Evolutionary conservation across 2,329 filamentous ascomycete genomes (phyloP).

Genomic region (Cladosporium austrohemisphaericum): DNA sequence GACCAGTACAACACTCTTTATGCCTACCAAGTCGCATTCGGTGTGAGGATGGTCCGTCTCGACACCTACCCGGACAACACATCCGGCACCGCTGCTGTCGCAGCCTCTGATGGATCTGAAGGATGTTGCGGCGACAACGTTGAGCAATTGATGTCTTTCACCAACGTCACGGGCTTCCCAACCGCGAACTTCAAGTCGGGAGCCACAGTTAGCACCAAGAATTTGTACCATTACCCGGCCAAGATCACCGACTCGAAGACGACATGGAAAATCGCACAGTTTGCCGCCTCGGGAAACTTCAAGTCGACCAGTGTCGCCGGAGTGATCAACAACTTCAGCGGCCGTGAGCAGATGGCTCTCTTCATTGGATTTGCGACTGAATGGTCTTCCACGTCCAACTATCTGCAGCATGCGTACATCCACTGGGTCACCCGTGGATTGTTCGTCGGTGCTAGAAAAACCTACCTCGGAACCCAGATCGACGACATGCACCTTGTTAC

Average conservation of each 20-base stretch:
- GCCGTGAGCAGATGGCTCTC: conserved; percentile 60
- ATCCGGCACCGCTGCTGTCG: conserved; percentile 32
- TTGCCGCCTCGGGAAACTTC: conserved; percentile 45
- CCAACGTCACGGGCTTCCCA: conserved; percentile 51
- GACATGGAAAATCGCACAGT: conserved; percentile 54
- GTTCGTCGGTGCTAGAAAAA: conserved; percentile 54
- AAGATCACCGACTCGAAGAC: conserved; percentile 51
- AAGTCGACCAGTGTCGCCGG: conserved; percentile 47
- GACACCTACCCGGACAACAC: conserved; percentile 55
- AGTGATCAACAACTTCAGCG: conserved; percentile 56
- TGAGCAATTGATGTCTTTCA: conserved; percentile 53
- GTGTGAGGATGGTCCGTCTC: conserved; percentile 58
- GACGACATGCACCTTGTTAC: conserved; percentile 60
- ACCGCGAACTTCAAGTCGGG: conserved; percentile 52
- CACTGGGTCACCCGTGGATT: conserved; percentile 59
- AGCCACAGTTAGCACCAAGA: conserved; percentile 46
- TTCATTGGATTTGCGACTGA: conserved; percentile 53
- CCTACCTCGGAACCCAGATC: conserved; percentile 55
- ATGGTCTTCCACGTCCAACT: conserved; percentile 54
- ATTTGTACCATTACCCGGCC: conserved; percentile 59
- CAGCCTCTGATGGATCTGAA: conserved; percentile 33
- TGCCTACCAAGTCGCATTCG: conserved; percentile 55
- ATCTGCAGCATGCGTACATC: conserved; percentile 60
- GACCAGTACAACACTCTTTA: conserved; percentile 56
- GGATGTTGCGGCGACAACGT: conserved; percentile 49